Evolutionary conservation across 148 eudicot species (phyloP).

Genomic region (Amaranthus cruentus): DNA sequence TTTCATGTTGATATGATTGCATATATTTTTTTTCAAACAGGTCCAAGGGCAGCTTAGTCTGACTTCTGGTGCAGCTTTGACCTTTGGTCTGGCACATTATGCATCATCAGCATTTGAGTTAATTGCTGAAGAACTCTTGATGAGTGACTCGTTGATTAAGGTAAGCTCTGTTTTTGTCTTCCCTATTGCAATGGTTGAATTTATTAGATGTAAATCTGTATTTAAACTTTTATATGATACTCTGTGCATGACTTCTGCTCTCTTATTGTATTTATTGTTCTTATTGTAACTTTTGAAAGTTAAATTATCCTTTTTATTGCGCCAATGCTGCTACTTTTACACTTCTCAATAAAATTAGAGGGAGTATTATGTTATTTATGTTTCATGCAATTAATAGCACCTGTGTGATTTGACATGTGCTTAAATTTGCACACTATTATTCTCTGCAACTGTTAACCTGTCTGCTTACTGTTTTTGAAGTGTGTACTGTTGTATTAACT

Average conservation of each 20-base stretch:
- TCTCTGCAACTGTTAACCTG: too few relatives aligned
- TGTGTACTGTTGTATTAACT: background rate
- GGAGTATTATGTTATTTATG: background rate
- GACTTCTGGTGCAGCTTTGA: conserved; percentile 67
- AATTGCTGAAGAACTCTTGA: conserved; percentile 89
- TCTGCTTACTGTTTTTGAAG: too few relatives aligned
- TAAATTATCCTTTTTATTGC: background rate
- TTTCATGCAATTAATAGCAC: background rate
- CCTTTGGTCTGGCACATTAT: conserved; percentile 80
- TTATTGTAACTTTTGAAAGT: too few relatives aligned
- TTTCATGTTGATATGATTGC: background rate
- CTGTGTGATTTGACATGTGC: background rate
- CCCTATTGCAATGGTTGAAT: conserved; percentile 10
- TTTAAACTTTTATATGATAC: background rate
- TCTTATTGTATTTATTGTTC: too few relatives aligned
- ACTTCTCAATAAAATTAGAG: background rate
- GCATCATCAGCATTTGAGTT: conserved; percentile 82
- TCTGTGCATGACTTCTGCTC: too few relatives aligned
- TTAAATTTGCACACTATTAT: background rate
- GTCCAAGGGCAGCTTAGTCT: conserved; percentile 90
- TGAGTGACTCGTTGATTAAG: conserved; percentile 89
- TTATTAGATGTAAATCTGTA: background rate
- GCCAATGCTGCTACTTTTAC: background rate
- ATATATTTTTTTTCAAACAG: conserved; percentile 29
- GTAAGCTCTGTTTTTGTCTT: conserved; percentile 36